Percentiles rank a stretch among this genome's conserved stretches.
phyloP scores from a whole-genome alignment of 1,284 basidiomycete genomes.

The Cerrena zonata region DNA sequence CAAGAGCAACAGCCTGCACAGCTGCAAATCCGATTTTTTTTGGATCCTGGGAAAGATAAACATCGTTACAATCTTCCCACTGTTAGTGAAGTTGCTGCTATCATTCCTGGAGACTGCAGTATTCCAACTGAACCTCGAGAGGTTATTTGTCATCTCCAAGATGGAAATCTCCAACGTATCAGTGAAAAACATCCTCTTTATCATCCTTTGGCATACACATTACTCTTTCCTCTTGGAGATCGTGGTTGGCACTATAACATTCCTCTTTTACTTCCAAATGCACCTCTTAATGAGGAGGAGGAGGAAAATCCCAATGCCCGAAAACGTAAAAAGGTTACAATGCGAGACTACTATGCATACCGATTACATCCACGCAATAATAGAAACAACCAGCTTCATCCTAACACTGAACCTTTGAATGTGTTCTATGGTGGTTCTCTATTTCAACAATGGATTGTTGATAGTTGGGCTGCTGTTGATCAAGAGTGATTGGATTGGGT shows the following conservation, averaged over 20 bases:
- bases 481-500: conserved; percentile 21
- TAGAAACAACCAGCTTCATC: conserved; percentile 29
- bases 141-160: conserved; percentile 11
- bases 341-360: conserved; percentile 28
- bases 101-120: conserved; percentile 19
- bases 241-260: too few species aligned
- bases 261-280: too few species aligned
- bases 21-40: conserved; percentile 6
- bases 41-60: conserved; percentile 12
- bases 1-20: conserved; percentile 3
- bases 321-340: conserved; percentile 22
- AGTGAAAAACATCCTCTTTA: conserved; percentile 33
- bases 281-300: too few species aligned
- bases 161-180: conserved; percentile 26
- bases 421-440: conserved; percentile 34
- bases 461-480: conserved; percentile 28
- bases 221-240: conserved; percentile 36
- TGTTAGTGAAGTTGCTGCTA: conserved; percentile 24
- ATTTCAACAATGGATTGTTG: conserved; percentile 35
- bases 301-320: too few species aligned
- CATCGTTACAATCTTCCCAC: conserved; percentile 24
- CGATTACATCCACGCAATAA: conserved; percentile 23
- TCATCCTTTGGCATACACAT: conserved; percentile 32
- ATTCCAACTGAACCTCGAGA: conserved; percentile 9
- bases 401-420: too few species aligned